These are phyloP conservation scores for Pyricularia pennisetigena DNA, from an alignment of 2,329 filamentous ascomycete species.

Conservation along the genomic window DNA sequence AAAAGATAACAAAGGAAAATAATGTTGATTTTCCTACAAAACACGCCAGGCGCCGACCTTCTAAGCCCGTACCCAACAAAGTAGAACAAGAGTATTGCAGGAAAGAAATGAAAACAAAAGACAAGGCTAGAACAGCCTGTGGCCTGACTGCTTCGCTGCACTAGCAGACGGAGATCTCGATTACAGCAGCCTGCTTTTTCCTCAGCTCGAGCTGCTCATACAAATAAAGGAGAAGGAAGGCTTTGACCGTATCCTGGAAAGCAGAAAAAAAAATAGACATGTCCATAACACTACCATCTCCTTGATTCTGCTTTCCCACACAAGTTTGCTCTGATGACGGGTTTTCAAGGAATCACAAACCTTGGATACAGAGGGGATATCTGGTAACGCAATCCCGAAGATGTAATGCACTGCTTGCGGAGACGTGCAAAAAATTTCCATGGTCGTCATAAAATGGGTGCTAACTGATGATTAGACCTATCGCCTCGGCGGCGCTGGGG, in stretches of 20 bases:
- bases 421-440: neutral
- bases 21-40: conserved; percentile 2
- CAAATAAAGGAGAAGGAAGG: conserved; percentile 3
- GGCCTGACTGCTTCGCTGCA: neutral
- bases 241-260: conserved; percentile 6
- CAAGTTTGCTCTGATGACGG: neutral
- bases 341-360: neutral
- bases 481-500: conserved; percentile 10
- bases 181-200: neutral
- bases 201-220: neutral
- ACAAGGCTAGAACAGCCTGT: neutral
- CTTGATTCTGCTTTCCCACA: neutral
- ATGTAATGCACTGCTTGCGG: neutral
- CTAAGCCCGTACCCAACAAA: neutral
- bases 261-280: neutral
- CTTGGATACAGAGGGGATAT: neutral
- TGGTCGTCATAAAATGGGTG: neutral
- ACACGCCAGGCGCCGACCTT: conserved; percentile 2
- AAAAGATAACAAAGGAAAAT: neutral
- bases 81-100: neutral
- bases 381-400: neutral
- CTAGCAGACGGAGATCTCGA: neutral
- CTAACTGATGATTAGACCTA: neutral
- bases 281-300: neutral
- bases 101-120: neutral